phyloP scores from a whole-genome alignment of 495 filamentous ascomycete genomes.

The Cladorrhinum samala region DNA sequence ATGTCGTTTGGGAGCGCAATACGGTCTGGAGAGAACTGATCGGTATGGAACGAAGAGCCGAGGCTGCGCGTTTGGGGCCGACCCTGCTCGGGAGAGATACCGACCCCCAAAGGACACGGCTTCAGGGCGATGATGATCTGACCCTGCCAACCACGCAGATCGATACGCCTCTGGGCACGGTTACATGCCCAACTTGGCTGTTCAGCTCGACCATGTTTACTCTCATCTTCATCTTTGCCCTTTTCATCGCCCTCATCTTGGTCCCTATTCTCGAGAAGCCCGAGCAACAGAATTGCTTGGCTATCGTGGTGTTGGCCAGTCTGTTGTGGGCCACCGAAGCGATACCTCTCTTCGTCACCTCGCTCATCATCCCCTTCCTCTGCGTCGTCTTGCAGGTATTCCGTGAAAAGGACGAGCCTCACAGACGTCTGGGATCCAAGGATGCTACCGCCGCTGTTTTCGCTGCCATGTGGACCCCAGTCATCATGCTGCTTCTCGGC shows the following conservation, averaged over 20 bases:
- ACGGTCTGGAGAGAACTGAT: slow-evolving; percentile 99
- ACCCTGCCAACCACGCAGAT: slow-evolving; percentile 56
- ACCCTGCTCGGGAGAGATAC: slow-evolving; percentile 71
- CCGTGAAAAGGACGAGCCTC: slow-evolving; percentile 62
- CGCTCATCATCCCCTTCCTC: slow-evolving; percentile 87
- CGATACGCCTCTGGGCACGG: slow-evolving; percentile 71
- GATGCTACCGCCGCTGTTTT: slow-evolving; percentile 77
- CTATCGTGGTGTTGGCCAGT: slow-evolving; percentile 89
- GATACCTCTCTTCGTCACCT: slow-evolving; percentile 95
- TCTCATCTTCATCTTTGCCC: slow-evolving; percentile 59
- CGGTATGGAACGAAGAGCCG: slow-evolving; percentile 90
- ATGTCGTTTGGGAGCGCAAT: slow-evolving; percentile 98
- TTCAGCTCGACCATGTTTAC: slow-evolving; percentile 73
- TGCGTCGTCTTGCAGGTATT: slow-evolving; percentile 83
- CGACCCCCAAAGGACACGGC: slow-evolving; percentile 60
- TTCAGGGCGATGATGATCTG: slow-evolving; percentile 75
- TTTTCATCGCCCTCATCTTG: slow-evolving; percentile 67
- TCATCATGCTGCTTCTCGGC: slow-evolving; percentile 96
- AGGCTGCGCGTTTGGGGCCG: slow-evolving; percentile 86
- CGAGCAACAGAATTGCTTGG: slow-evolving; percentile 94
- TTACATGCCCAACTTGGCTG: slow-evolving; percentile 72
- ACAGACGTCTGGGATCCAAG: slow-evolving; percentile 64
- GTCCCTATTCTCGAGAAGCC: slow-evolving; percentile 72
- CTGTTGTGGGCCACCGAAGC: slow-evolving; percentile 97
- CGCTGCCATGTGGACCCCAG: slow-evolving; percentile 96